phyloP scores from a whole-genome alignment of 1,139 yeast genomes.

The Petasospora rhodanensis region DNA sequence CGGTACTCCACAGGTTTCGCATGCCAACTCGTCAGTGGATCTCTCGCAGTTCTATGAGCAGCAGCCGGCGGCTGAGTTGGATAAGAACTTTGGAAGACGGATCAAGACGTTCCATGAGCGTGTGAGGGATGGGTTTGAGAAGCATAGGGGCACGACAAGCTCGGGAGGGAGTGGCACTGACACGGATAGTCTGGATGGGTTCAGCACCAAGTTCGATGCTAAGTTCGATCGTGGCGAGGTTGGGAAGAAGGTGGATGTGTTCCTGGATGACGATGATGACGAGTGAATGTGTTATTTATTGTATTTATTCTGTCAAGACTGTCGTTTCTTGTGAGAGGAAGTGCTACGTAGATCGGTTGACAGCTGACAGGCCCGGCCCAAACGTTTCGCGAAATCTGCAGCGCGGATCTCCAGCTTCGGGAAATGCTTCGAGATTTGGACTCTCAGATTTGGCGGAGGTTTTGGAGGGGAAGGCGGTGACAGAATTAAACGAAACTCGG shows the following conservation, averaged over 20 bases:
- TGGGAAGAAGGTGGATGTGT: conserved; percentile 30
- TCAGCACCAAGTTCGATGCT: conserved; percentile 29
- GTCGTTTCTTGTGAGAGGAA: too few relatives aligned
- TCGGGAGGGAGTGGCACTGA: conserved; percentile 2
- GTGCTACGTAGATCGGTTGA: too few relatives aligned
- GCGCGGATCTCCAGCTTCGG: too few relatives aligned
- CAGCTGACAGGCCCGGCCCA: too few relatives aligned
- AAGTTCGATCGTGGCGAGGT: conserved; percentile 35
- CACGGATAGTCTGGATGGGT: conserved; percentile 4
- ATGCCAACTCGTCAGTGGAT: conserved; percentile 15
- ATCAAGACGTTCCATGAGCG: conserved; percentile 17
- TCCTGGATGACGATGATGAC: conserved; percentile 15
- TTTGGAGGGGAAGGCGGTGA: too few relatives aligned
- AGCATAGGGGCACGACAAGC: conserved; percentile 6
- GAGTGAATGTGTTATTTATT: too few relatives aligned
- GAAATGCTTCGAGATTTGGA: too few relatives aligned
- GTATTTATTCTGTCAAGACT: too few relatives aligned
- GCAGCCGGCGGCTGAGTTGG: conserved; percentile 9
- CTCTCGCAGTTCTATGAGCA: conserved; percentile 7
- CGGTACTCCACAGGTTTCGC: conserved; percentile 20
- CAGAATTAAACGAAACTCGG: too few relatives aligned
- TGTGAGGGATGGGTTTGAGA: conserved; percentile 21
- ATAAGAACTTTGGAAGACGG: conserved; percentile 20
- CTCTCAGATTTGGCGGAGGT: too few relatives aligned
- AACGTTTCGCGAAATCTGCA: too few relatives aligned